These are phyloP conservation scores for Dactylellina parvicollis DNA, from an alignment of 2,329 filamentous ascomycete species.

Conservation along the genomic window DNA sequence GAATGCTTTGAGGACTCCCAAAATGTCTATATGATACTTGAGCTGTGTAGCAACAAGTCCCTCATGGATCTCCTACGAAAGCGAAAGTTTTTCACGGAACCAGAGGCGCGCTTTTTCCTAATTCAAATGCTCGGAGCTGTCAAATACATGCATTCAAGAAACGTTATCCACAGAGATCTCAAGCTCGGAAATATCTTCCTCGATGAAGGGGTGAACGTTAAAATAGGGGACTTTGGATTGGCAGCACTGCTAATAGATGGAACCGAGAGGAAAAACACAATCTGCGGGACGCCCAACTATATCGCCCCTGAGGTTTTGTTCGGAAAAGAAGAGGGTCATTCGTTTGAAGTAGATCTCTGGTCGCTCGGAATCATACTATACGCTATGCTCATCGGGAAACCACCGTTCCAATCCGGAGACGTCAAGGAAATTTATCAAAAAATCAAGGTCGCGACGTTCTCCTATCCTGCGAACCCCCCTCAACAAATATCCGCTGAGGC, in stretches of 20 bases:
- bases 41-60: constrained; percentile 93
- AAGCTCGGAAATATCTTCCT: constrained; percentile 99
- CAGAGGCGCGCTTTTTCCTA: constrained; percentile 91
- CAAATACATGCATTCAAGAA: constrained; percentile 95
- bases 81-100: constrained; percentile 87
- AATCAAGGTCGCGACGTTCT: constrained; percentile 52
- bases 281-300: constrained; percentile 98
- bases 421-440: constrained; percentile 83
- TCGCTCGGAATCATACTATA: constrained; percentile 92
- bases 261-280: constrained; percentile 88
- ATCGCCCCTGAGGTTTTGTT: constrained; percentile 93
- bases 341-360: constrained; percentile 87
- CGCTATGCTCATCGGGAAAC: constrained; percentile 94
- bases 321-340: constrained; percentile 92
- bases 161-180: constrained; percentile 94
- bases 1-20: constrained; percentile 89
- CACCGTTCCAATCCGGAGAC: constrained; percentile 92
- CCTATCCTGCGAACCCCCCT: constrained; percentile 68
- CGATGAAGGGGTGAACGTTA: constrained; percentile 94
- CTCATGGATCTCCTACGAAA: constrained; percentile 83
- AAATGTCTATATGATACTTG: constrained; percentile 91
- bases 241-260: constrained; percentile 91
- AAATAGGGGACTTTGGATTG: constrained; percentile 96
- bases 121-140: constrained; percentile 96
- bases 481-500: constrained; percentile 79